These are phyloP conservation scores for Casuarina equisetifolia DNA, from an alignment of 306 rosid species.

Conservation along the genomic window DNA sequence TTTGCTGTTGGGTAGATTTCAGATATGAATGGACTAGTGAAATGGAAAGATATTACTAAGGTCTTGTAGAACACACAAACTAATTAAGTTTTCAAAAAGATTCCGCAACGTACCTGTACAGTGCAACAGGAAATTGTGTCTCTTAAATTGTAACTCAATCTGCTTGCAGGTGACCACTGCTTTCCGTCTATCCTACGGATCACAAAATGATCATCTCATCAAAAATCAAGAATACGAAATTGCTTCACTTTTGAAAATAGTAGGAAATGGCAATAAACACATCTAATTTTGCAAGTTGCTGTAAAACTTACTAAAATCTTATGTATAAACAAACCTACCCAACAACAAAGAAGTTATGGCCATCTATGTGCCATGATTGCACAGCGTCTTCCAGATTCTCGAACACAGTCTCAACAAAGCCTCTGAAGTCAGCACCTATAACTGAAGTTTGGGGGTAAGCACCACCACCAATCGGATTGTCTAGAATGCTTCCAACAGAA, in stretches of 20 bases:
- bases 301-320: not conserved
- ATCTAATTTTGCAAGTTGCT: not conserved
- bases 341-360: conserved; percentile 71
- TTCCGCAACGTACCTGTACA: conserved; percentile 54
- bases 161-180: conserved; percentile 65
- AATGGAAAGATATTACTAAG: not conserved
- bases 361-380: conserved; percentile 86
- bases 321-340: conserved; percentile 48
- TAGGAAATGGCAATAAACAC: not conserved
- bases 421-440: conserved; percentile 71
- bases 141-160: conserved; percentile 60
- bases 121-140: conserved; percentile 79
- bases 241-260: too few species aligned
- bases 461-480: conserved; percentile 57
- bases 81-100: not conserved
- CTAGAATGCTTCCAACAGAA: conserved; percentile 59
- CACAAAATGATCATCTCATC: conserved; percentile 6
- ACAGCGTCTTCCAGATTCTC: conserved; percentile 68
- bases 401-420: conserved; percentile 62
- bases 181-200: conserved; percentile 81
- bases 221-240: not conserved
- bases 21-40: not conserved
- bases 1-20: not conserved
- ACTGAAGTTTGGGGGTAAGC: conserved; percentile 74
- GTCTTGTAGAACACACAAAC: too few species aligned